Base-by-base conservation (phyloP, 2,329 filamentous ascomycete genomes). In the Aspergillus chevalieri region DNA sequence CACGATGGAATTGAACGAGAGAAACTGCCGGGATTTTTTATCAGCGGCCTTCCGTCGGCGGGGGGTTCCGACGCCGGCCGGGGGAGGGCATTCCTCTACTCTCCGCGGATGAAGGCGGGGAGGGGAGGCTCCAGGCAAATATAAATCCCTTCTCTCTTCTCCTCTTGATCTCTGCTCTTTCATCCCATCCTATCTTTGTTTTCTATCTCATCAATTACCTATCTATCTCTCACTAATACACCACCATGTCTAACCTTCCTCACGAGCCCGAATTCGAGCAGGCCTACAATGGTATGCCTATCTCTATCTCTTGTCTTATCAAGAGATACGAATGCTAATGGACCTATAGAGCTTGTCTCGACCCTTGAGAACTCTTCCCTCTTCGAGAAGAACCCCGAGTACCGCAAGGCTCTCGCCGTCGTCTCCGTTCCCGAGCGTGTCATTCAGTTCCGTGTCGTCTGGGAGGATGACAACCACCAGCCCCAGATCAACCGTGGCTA, bases 231-330 rank as follows among this genome's bases (percentile, higher is more conserved):
- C 26, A 3, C 38, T 38, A 4, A n/a, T 14, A 41, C 9, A 17
- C n/a, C 38, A 41, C 59, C 59, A 93, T 94, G 88, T 87, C 90
- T 60, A 86, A 93, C 78, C 80, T 93, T 66, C 83, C 88, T 47
- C 76, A 78, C 57, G 92, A 97, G 83, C 92, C 93, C 67, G 92
- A 98, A 79, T 97, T 97, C 78, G 85, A 96, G 84, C 92, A 97
- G 83, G 92, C 92, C 67, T 95, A 95, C 83, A 89, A 90, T 73
- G 89, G 89, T 94, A 77, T 66, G 79, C 43, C 44, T 46, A 48
- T 43, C 43, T 48, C 24, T 44, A n/a, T 36, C 36, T 6, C 21
- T 22, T 22, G 21, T 22, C 21, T 22, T 22, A 22, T 22, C 21
- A 6, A 22, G 21, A 22, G 6, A 22, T 22, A 22, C 21, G 21